A percentile compares a stretch with the other conserved stretches of the same genome.
These are phyloP conservation scores for Saccharomyces jurei DNA, from an alignment of 805 yeast species.

Conservation along the genomic window DNA sequence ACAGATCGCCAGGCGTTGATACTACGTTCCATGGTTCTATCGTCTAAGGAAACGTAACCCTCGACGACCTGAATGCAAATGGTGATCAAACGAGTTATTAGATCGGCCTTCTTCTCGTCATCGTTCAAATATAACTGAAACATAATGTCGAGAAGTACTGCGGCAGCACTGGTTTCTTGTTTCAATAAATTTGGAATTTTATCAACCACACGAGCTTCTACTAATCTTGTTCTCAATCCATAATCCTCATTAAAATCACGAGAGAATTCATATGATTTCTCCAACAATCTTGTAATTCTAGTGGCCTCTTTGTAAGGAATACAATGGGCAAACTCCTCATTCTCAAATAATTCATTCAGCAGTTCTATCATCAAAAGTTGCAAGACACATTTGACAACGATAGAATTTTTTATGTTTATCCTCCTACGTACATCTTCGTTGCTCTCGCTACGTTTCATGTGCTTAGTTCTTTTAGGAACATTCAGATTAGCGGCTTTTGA, in stretches of 20 bases:
- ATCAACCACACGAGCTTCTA: constrained; percentile 88
- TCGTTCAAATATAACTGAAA: constrained; percentile 57
- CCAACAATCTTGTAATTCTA: constrained; percentile 50
- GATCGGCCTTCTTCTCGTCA: constrained; percentile 41
- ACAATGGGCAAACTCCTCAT: constrained; percentile 52
- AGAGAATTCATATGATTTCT: constrained; percentile 72
- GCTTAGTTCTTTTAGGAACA: background rate
- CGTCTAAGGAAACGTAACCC: constrained; percentile 66
- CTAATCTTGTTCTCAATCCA: constrained; percentile 76
- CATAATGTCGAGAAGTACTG: constrained; percentile 73
- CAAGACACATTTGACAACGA: constrained; percentile 86
- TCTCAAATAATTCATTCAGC: constrained; percentile 71
- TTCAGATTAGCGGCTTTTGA: background rate
- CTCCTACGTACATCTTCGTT: constrained; percentile 36
- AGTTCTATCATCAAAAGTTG: constrained; percentile 86
- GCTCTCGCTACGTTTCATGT: constrained; percentile 13
- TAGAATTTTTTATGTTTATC: constrained; percentile 55
- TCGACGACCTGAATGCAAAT: constrained; percentile 64
- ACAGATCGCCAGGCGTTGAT: constrained; percentile 88
- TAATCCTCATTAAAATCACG: constrained; percentile 81
- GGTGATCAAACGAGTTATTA: constrained; percentile 43
- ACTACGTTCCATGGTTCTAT: constrained; percentile 65
- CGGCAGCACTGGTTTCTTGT: constrained; percentile 87
- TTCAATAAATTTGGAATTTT: constrained; percentile 83
- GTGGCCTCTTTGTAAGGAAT: constrained; percentile 63